Evolutionary conservation across 495 filamentous ascomycete genomes (phyloP), one percentile per base, ranked within the genome.

Genomic region (Penicillium chermesinum): DNA sequence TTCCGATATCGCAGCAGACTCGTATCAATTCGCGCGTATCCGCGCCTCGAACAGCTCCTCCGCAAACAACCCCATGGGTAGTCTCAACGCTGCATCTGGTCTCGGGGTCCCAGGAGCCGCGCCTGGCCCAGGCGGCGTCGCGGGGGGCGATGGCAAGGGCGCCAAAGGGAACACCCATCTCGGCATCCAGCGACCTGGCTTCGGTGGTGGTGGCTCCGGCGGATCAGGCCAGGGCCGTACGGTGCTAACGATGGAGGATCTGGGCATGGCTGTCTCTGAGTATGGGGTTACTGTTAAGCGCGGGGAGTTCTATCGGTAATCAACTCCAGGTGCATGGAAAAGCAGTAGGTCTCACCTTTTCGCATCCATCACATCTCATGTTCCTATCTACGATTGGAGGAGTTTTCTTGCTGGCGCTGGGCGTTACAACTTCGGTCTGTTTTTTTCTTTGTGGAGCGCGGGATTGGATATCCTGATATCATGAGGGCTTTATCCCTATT

Each of bases 161-260:
- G 56, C 83, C 80, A 73, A 72, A 79, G 49, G 79, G 72, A 57
- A 46, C 16, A 79, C 78, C 13, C 82, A 89, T 49, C 67, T 96
- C 16, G 93, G 94, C 4, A 89, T 91, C 50, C 90, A 93, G 72
- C 69, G 93, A 41, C 82, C 94, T 17, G 94, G 93, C 4, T 97
- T 87, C 67, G 93, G 90, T 9, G 91, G 90, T 55, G 93, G 91
- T 52, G 93, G 91, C 0, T 87, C 87, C 42, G 94, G 90, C 18
- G 89, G 91, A 0, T 86, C 85, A 35, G 73, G 72, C 6, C 88
- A 93, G 68, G 93, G 91, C 34, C 79, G 91, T 42, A 96, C 93
- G 30, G 93, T 98, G 53, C 70, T 98, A 48, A 97, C 94, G 5
- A 97, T 98, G 93, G 93, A 98, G 71, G 93, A 98, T 76, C 64